phyloP scores from a whole-genome alignment of 1,284 basidiomycete genomes.

The Caloboletus firmus region DNA sequence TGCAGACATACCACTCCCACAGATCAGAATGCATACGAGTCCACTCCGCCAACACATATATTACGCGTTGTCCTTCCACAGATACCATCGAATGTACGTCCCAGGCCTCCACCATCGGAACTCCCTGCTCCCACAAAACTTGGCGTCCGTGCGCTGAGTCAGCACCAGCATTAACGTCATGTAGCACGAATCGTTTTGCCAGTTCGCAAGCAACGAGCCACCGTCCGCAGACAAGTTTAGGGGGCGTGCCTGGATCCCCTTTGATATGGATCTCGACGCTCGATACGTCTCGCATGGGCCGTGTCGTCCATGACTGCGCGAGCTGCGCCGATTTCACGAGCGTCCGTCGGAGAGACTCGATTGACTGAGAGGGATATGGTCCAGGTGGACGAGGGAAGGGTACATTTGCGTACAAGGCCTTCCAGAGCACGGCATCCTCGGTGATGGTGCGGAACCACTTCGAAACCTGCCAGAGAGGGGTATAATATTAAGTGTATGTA shows the following conservation, averaged over 20 bases:
- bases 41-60: neutral
- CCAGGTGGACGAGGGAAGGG: neutral
- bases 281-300: neutral
- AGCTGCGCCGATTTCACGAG: constrained; percentile 1
- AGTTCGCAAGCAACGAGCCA: neutral
- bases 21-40: no score
- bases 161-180: neutral
- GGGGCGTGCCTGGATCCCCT: neutral
- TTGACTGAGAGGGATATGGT: neutral
- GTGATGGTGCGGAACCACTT: neutral
- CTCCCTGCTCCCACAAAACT: neutral
- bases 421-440: neutral
- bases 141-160: neutral
- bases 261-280: neutral
- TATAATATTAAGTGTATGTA: no score
- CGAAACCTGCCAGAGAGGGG: neutral
- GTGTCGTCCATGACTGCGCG: constrained; percentile 6
- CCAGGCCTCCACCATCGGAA: neutral
- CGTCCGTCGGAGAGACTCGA: neutral
- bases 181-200: neutral
- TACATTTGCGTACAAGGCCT: neutral
- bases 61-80: neutral
- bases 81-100: neutral
- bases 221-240: neutral
- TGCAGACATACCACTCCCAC: neutral